Conservation (phyloP, 345 rosid species). For the Populus alba region DNA sequence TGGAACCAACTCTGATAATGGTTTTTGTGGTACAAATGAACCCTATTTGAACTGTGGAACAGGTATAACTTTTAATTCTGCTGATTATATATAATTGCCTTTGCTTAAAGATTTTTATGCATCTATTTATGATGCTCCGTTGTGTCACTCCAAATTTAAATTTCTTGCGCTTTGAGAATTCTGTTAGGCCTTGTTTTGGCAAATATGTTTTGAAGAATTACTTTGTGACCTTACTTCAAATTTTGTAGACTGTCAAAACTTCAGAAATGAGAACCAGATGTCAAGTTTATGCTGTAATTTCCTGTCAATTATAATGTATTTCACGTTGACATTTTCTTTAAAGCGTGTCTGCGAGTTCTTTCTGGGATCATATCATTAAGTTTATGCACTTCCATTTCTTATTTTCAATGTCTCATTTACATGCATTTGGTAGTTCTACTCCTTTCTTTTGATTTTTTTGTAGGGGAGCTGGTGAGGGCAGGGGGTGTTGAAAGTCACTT, state of each 20-base stretch:
- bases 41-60: background rate
- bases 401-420: background rate
- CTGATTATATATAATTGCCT: background rate
- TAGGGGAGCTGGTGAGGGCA: background rate
- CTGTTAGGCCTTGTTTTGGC: background rate
- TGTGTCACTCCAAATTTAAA: background rate
- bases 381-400: background rate
- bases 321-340: background rate
- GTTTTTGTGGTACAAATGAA: constrained; percentile 3
- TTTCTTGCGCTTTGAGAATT: background rate
- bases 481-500: background rate
- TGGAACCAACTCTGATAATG: background rate
- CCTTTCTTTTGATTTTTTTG: background rate
- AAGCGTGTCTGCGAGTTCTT: background rate
- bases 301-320: background rate
- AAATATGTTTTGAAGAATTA: background rate
- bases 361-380: background rate
- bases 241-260: background rate
- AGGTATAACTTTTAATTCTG: background rate
- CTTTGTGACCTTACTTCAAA: background rate
- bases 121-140: background rate
- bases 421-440: background rate
- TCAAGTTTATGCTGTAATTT: background rate
- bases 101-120: background rate
- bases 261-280: background rate